Evolutionary conservation across 23 red algal genomes (phyloP).

Genomic region (Gracilaria domingensis): DNA sequence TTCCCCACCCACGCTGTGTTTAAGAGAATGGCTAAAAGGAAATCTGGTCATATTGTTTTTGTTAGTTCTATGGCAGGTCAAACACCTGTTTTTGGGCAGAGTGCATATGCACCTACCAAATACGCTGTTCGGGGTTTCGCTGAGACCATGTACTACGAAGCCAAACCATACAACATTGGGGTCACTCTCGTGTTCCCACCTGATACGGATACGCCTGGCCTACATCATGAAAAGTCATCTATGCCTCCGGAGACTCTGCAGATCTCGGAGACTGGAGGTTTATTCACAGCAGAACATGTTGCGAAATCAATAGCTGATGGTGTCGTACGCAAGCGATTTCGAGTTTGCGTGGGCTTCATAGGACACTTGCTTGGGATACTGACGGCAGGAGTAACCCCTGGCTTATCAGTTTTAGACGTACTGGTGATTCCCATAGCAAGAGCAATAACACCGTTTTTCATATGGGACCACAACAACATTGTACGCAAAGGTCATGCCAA

Average conservation of each 20-base stretch:
- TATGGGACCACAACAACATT: conserved; percentile 62
- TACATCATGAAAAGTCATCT: conserved; percentile 62
- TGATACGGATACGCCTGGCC: conserved; percentile 93
- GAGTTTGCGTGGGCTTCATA: conserved; percentile 72
- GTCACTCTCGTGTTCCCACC: conserved; percentile 89
- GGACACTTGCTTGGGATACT: conserved; percentile 81
- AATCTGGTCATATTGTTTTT: conserved; percentile 84
- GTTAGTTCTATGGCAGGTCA: conserved; percentile 86
- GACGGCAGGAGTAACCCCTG: conserved; percentile 79
- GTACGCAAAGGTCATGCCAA: conserved; percentile 50
- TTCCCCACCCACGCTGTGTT: conserved; percentile 82
- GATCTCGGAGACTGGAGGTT: conserved; percentile 71
- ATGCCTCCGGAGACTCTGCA: conserved; percentile 82
- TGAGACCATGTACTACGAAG: conserved; percentile 88
- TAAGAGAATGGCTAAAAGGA: conserved; percentile 56
- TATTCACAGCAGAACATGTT: conserved; percentile 80
- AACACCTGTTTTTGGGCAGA: conserved; percentile 77
- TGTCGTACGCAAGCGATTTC: conserved; percentile 59
- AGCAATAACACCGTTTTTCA: conserved; percentile 64
- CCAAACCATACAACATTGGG: conserved; percentile 75
- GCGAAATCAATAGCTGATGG: conserved; percentile 63
- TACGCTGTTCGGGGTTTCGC: conserved; percentile 90
- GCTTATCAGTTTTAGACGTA: conserved; percentile 59
- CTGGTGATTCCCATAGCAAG: conserved; percentile 73
- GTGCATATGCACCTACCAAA: conserved; percentile 87